These are phyloP conservation scores for Sclerotiophoma versabilis DNA, from an alignment of 2,329 filamentous ascomycete species.

Conservation along the genomic window DNA sequence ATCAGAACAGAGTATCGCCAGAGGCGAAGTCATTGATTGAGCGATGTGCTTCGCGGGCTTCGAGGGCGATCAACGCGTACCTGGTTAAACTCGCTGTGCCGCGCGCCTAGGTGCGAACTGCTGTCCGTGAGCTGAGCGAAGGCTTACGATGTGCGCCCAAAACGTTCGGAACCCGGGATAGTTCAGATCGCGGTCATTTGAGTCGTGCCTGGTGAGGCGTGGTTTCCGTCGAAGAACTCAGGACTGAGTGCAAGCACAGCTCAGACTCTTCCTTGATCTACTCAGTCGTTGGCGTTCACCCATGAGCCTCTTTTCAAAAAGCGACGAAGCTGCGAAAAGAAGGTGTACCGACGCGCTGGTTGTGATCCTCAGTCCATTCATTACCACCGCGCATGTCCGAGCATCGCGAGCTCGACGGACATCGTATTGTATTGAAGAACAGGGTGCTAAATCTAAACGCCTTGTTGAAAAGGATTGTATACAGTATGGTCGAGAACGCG, in stretches of 20 bases:
- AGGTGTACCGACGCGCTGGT: not conserved
- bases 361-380: not conserved
- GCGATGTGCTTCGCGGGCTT: conserved; percentile 1
- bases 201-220: conserved; percentile 1
- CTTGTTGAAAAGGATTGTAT: not conserved
- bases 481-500: not conserved
- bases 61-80: conserved; percentile 4
- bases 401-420: not conserved
- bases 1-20: conserved; percentile 1
- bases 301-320: not conserved
- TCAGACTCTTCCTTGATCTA: not conserved
- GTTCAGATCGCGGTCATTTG: not conserved
- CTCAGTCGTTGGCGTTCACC: not conserved
- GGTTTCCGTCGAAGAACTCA: not conserved
- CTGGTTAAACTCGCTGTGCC: conserved; percentile 5
- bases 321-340: not conserved
- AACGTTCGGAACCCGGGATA: conserved; percentile 6
- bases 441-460: not conserved
- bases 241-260: not conserved
- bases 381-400: conserved; percentile 6
- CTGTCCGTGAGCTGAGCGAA: conserved; percentile 2
- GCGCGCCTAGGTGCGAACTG: conserved; percentile 5
- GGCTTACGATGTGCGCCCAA: not conserved
- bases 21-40: not conserved
- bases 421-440: not conserved